These are phyloP conservation scores for Fusarium sp. DNA, from an alignment of 2,329 filamentous ascomycete genomes.

Conservation along the genomic window DNA sequence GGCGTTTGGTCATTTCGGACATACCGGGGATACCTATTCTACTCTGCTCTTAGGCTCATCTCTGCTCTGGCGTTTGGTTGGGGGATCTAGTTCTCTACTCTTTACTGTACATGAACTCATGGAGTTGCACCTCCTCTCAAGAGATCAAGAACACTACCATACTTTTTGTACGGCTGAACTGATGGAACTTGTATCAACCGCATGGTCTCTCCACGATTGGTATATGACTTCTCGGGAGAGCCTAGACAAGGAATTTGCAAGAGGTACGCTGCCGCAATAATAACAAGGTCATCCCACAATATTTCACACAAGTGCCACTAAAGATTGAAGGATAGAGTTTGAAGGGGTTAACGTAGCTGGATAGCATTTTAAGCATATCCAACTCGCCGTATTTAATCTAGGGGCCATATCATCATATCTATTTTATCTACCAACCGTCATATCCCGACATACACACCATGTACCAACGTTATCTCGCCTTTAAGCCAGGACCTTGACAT, in stretches of 20 bases:
- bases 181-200: background rate
- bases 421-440: slow-evolving; percentile 38
- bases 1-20: background rate
- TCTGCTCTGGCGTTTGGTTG: background rate
- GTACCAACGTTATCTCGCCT: background rate
- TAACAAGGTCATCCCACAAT: too few species aligned
- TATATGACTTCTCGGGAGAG: background rate
- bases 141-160: background rate
- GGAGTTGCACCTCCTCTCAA: background rate
- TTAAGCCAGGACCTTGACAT: slow-evolving; percentile 74
- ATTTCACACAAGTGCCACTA: background rate
- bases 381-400: slow-evolving; percentile 30
- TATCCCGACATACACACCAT: slow-evolving; percentile 11
- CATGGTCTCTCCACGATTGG: background rate
- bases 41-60: background rate
- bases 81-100: background rate
- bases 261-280: too few species aligned
- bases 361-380: background rate
- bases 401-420: slow-evolving; percentile 35
- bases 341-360: slow-evolving; percentile 3
- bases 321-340: background rate
- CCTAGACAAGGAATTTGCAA: background rate
- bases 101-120: background rate
- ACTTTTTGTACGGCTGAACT: background rate
- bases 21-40: background rate